Conservation (phyloP, 306 rosid species). For the Cotoneaster glaucophyllus region DNA sequence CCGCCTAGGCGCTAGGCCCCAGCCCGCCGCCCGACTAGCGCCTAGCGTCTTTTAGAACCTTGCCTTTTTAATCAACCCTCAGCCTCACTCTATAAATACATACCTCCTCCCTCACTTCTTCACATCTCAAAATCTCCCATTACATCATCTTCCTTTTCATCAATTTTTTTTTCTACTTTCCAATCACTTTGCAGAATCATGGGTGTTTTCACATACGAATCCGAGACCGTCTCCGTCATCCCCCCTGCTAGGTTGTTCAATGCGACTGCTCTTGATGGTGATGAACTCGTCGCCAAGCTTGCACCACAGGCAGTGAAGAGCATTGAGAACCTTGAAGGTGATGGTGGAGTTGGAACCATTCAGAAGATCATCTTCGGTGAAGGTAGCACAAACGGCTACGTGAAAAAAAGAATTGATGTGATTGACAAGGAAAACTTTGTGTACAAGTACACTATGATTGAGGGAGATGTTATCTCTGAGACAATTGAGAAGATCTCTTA, state of each 20-base stretch:
- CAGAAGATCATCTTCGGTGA: conserved; percentile 33
- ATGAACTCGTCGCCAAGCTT: too few relatives aligned
- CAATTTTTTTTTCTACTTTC: not conserved
- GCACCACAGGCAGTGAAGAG: too few relatives aligned
- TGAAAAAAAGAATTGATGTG: conserved; percentile 39
- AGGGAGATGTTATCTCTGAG: conserved; percentile 21
- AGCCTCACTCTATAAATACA: not conserved
- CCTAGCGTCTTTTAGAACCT: too few relatives aligned
- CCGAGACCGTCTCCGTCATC: conserved; percentile 21
- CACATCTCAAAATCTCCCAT: conserved; percentile 18
- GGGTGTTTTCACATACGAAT: too few relatives aligned
- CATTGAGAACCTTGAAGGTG: too few relatives aligned
- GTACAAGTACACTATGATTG: conserved; percentile 44
- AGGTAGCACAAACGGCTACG: conserved; percentile 31
- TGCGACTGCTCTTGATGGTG: conserved; percentile 31
- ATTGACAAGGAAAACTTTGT: conserved; percentile 27
- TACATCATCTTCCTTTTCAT: not conserved
- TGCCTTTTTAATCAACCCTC: not conserved
- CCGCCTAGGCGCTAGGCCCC: too few relatives aligned
- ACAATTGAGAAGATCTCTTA: conserved; percentile 29
- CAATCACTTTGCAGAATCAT: too few relatives aligned
- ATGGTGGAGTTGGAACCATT: not conserved
- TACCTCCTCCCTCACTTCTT: not conserved
- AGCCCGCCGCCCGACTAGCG: too few relatives aligned
- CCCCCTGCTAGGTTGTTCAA: conserved; percentile 36